These are phyloP conservation scores for Sclerotiophoma versabilis DNA, from an alignment of 2,329 filamentous ascomycete species.

Conservation along the genomic window DNA sequence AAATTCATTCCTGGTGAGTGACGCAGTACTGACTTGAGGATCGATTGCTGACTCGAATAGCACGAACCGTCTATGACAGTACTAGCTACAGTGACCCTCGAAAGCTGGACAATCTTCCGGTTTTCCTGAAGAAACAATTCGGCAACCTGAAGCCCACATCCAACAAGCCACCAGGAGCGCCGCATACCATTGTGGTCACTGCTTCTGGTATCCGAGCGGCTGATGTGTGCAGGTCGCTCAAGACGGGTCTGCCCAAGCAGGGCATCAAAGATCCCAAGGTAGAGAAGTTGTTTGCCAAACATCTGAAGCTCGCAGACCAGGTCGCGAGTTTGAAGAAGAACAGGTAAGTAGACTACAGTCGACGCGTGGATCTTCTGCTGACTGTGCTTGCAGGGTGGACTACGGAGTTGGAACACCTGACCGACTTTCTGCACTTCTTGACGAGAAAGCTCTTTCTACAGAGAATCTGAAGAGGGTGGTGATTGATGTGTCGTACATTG, in stretches of 20 bases:
- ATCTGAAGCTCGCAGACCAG: slow-evolving; percentile 93
- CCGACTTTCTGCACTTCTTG: slow-evolving; percentile 80
- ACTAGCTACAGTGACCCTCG: slow-evolving; percentile 74
- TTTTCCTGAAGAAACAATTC: slow-evolving; percentile 75
- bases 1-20: slow-evolving; percentile 75
- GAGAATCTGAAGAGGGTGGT: slow-evolving; percentile 79
- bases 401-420: slow-evolving; percentile 91
- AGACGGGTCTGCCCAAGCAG: slow-evolving; percentile 57
- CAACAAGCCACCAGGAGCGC: slow-evolving; percentile 63
- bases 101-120: slow-evolving; percentile 74
- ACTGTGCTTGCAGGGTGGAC: slow-evolving; percentile 66
- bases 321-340: slow-evolving; percentile 74
- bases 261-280: slow-evolving; percentile 72
- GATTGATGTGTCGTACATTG: slow-evolving; percentile 90
- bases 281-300: slow-evolving; percentile 95
- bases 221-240: slow-evolving; percentile 81
- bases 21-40: not conserved
- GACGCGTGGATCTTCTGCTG: not conserved
- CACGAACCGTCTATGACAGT: slow-evolving; percentile 78
- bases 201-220: slow-evolving; percentile 85
- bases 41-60: slow-evolving; percentile 54
- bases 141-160: slow-evolving; percentile 69
- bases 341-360: slow-evolving; percentile 49
- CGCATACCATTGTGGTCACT: slow-evolving; percentile 87
- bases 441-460: slow-evolving; percentile 77